Conservation (phyloP, 164 flowering plant genomes). For the Umbellularia californica region DNA sequence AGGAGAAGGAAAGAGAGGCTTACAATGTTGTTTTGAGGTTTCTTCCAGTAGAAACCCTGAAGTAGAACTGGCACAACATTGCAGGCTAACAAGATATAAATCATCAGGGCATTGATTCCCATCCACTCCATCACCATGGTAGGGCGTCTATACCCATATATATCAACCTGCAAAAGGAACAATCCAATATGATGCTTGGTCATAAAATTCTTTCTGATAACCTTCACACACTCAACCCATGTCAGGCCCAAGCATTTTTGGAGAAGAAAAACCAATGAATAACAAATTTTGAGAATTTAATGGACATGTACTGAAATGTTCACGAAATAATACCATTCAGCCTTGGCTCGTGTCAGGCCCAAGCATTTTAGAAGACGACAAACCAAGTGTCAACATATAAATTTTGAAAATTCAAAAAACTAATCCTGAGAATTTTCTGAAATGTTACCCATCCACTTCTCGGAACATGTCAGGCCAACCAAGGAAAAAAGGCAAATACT, state of each 20-base stretch:
- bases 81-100: constrained; percentile 59
- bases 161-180: constrained; percentile 49
- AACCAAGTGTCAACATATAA: no score
- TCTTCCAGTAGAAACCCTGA: constrained; percentile 71
- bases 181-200: neutral
- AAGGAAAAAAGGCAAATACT: constrained; percentile 1
- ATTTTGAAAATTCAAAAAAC: no score
- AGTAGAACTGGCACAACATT: constrained; percentile 49
- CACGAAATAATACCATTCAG: no score
- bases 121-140: constrained; percentile 61
- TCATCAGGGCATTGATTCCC: constrained; percentile 66
- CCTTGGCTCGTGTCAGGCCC: no score
- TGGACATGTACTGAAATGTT: no score
- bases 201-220: no score
- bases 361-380: no score
- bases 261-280: no score
- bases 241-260: no score
- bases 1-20: constrained; percentile 10
- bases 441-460: no score
- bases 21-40: constrained; percentile 62
- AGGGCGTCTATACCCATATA: constrained; percentile 40
- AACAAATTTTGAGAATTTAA: no score
- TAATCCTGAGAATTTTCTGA: no score
- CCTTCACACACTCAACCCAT: neutral
- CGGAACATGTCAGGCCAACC: neutral